A percentile compares a stretch with the other conserved stretches of the same genome.
phyloP scores from a whole-genome alignment of 495 filamentous ascomycete genomes.

The Clavariopsis aquatica region DNA sequence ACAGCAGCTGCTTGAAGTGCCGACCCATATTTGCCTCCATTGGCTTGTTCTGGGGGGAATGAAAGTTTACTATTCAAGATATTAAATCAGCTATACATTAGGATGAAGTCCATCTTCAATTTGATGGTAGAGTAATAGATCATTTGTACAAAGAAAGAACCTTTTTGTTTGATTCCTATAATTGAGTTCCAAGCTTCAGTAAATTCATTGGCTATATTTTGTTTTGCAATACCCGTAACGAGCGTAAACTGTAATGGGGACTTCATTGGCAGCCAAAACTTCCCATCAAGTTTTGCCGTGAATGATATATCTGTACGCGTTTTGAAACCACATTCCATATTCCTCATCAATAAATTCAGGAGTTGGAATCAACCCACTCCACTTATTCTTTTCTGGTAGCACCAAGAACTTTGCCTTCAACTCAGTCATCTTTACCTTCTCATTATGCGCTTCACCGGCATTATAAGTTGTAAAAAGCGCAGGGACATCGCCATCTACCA shows the following conservation, averaged over 20 bases:
- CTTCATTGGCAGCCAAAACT: too few relatives aligned
- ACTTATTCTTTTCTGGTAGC: constrained; percentile 12
- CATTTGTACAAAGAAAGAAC: too few relatives aligned
- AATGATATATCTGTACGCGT: constrained; percentile 19
- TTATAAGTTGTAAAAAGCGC: constrained; percentile 27
- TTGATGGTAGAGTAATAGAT: too few relatives aligned
- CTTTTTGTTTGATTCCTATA: too few relatives aligned
- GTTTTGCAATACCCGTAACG: too few relatives aligned
- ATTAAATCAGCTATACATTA: too few relatives aligned
- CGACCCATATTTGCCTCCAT: constrained; percentile 39
- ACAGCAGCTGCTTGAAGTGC: constrained; percentile 44
- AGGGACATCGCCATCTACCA: constrained; percentile 4
- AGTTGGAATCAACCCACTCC: constrained; percentile 23
- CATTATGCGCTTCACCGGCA: constrained; percentile 11
- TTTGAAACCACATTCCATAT: constrained; percentile 19
- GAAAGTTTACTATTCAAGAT: too few relatives aligned
- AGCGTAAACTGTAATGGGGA: too few relatives aligned
- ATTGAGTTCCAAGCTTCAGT: too few relatives aligned
- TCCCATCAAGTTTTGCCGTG: constrained; percentile 4
- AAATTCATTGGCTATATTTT: too few relatives aligned
- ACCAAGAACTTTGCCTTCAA: constrained; percentile 18
- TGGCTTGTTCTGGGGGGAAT: constrained; percentile 20
- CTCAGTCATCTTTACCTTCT: neutral
- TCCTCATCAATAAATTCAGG: constrained; percentile 28
- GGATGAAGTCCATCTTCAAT: too few relatives aligned